A percentile compares a stretch with the other conserved stretches of the same genome.
Conservation (phyloP, 768 basidiomycete genomes). For the Leucosporidium scottii region DNA sequence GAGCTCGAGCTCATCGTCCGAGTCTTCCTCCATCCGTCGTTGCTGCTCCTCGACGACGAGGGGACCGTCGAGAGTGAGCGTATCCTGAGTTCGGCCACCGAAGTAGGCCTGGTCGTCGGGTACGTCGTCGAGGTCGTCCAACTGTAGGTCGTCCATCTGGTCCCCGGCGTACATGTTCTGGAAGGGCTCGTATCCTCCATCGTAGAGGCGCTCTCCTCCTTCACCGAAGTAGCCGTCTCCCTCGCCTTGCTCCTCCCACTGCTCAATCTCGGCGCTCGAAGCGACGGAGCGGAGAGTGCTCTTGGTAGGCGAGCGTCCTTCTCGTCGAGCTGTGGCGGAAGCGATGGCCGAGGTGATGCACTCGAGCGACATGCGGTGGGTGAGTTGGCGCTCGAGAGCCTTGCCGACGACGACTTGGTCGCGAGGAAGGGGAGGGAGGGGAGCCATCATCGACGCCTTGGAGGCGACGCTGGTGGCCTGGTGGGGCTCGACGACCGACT, state of each 20-base stretch:
- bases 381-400: slow-evolving; percentile 24
- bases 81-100: background rate
- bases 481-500: background rate
- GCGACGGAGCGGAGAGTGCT: background rate
- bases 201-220: slow-evolving; percentile 11
- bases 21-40: slow-evolving; percentile 23
- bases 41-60: background rate
- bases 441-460: background rate
- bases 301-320: background rate
- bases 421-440: background rate
- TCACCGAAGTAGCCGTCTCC: slow-evolving; percentile 7
- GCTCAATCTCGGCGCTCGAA: background rate
- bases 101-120: slow-evolving; percentile 26
- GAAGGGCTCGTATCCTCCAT: background rate
- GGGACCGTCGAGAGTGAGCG: background rate
- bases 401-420: slow-evolving; percentile 13
- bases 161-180: background rate
- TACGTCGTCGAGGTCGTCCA: slow-evolving; percentile 39
- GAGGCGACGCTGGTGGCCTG: background rate
- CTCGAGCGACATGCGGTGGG: slow-evolving; percentile 37
- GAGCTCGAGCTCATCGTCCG: slow-evolving; percentile 37
- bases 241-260: background rate
- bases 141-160: slow-evolving; percentile 9
- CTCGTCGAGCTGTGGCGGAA: slow-evolving; percentile 30
- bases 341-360: slow-evolving; percentile 37